Percentiles rank a stretch among this genome's conserved stretches.
phyloP scores from a whole-genome alignment of 1,284 basidiomycete species.

The Hemileia vastatrix region DNA sequence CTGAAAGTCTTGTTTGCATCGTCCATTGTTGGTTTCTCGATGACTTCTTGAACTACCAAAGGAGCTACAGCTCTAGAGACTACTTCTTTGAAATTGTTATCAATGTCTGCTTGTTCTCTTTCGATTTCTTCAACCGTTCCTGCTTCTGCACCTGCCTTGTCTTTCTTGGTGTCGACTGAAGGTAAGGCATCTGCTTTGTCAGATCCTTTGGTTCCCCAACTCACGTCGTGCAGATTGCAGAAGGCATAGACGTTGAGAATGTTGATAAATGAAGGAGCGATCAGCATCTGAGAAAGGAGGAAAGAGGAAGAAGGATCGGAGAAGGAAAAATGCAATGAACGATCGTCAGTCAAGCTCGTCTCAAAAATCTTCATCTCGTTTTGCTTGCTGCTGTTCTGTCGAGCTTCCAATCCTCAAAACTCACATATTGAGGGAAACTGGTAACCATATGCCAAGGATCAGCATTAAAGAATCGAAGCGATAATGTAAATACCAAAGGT shows the following conservation, averaged over 20 bases:
- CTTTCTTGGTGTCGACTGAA: constrained; percentile 71
- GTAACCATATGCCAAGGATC: constrained; percentile 98
- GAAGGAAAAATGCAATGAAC: too few relatives aligned
- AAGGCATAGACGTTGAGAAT: constrained; percentile 94
- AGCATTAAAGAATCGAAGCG: constrained; percentile 79
- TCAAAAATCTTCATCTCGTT: too few relatives aligned
- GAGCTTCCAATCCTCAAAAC: too few relatives aligned
- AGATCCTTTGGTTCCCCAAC: constrained; percentile 90
- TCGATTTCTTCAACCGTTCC: constrained; percentile 61
- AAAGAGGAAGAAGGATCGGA: constrained; percentile 18
- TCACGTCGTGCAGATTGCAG: constrained; percentile 83
- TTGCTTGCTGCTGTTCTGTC: too few relatives aligned
- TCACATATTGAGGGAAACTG: constrained; percentile 82
- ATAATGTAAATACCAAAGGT: constrained; percentile 76
- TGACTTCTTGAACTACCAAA: constrained; percentile 56
- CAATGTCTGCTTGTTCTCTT: constrained; percentile 69
- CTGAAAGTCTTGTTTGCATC: constrained; percentile 46
- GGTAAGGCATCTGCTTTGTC: constrained; percentile 91
- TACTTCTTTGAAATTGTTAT: constrained; percentile 80
- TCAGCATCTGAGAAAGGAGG: constrained; percentile 45
- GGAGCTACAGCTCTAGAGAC: constrained; percentile 84
- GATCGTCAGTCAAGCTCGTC: too few relatives aligned
- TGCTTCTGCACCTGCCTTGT: constrained; percentile 56
- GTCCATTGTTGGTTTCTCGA: constrained; percentile 77
- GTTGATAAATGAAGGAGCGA: constrained; percentile 85